Evolutionary conservation across 257 asterid species (phyloP), one percentile per base, ranked within the genome.

Genomic region (Coffea canephora): DNA sequence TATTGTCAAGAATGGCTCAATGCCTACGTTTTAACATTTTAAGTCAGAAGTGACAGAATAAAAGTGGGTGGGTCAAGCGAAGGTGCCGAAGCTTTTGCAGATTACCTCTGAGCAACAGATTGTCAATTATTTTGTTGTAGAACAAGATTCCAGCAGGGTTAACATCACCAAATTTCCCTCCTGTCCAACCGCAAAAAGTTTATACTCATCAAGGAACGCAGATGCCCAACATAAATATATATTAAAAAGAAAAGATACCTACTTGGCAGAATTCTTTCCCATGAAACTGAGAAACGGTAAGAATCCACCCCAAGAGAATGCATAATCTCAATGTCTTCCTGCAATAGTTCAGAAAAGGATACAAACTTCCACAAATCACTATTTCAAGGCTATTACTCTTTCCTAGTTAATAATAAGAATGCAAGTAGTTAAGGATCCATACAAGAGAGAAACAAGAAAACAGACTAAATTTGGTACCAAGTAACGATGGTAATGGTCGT

Each of bases 211-310:
- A 8, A 49, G 54, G 54, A 49, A 8, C 54, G 8, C 2, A 49
- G 14, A 49, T 49, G 14, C 11, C 2, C 54, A 49, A 49, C 54
- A 49, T 13, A 49, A 49, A 49, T 11, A 49, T 48, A 10, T 48
- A 49, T 4, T 11, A 8, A 18, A 55, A 55, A 25, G 21, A 74
- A 74, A 36, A 72, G 62, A 78, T 0, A 41, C 91, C 78, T 91
- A 94, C 97, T 86, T 48, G 98, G 98, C 71, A 94, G 90, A 81
- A 94, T 59, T 86, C 98, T 86, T 74, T 90, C 80, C 98, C 98
- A 94, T 2, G 98, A 94, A 86, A 94, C 90, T 34, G 98, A 94
- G 74, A 94, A 80, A 23, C 97, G 91, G 74, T 92, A 94, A 52
- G 95, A 82, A 80, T 84, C 80, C 67, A 91, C 87, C 25, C 96